Conservation (phyloP, 768 basidiomycete species). For the Lepiota venenata region DNA sequence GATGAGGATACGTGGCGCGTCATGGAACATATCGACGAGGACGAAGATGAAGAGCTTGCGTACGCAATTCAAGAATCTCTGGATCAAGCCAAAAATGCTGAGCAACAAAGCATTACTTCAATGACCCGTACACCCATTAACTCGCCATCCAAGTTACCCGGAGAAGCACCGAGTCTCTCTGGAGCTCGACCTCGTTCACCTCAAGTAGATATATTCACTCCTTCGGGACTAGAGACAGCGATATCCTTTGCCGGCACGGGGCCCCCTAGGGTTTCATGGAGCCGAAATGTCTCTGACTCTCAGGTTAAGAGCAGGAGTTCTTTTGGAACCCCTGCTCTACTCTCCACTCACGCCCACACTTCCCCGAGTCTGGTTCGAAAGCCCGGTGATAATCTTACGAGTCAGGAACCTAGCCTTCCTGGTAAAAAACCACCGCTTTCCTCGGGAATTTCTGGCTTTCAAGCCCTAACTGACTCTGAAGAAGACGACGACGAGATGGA, state of each 20-base stretch:
- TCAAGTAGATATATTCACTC: constrained; percentile 29
- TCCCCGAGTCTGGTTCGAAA: not conserved
- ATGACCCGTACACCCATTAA: not conserved
- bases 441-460: not conserved
- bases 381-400: not conserved
- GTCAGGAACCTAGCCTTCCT: not conserved
- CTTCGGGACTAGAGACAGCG: constrained; percentile 62
- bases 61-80: constrained; percentile 64
- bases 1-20: constrained; percentile 12
- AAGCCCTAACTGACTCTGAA: constrained; percentile 14
- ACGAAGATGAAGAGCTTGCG: constrained; percentile 55
- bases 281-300: not conserved
- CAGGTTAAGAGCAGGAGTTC: constrained; percentile 3
- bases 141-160: not conserved
- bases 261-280: constrained; percentile 20
- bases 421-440: not conserved
- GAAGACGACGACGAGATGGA: constrained; percentile 30
- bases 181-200: not conserved
- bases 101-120: not conserved
- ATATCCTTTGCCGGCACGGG: constrained; percentile 64
- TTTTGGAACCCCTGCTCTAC: constrained; percentile 28
- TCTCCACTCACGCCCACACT: constrained; percentile 14
- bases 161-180: constrained; percentile 10
- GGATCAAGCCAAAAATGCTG: constrained; percentile 26
- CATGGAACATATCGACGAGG: constrained; percentile 32